Evolutionary conservation across 1,284 basidiomycete genomes (phyloP), one percentile per base, ranked within the genome.

Genomic region (Puccinia hordei): DNA sequence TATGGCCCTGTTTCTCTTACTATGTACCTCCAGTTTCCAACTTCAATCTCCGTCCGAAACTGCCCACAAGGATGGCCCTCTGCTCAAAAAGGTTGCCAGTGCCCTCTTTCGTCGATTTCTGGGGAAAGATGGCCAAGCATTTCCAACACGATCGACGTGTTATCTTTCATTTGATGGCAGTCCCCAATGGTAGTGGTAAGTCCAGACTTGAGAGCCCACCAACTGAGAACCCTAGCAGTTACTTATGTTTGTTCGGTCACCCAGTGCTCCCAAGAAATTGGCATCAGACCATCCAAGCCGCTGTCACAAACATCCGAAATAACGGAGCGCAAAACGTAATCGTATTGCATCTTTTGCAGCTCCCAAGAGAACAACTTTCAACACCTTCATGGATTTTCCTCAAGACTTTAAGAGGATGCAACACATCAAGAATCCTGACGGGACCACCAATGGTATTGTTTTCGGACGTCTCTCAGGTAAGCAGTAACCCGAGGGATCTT

Each of bases 361-460:
- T 49, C 22, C 66, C 46, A 27, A 33, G 12, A 27, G 2, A 4
- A 27, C 46, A 22, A 68, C 66, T 38, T 49, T 68, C 66, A 27
- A 49, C 66, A 68, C 35, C n/a, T 68, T 68, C 66, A 46, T 27
- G 17, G 41, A 68, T 35, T 68, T 68, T 41, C 66, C 66, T 27
- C 19, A 68, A 68, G 46, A 68, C 41, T 68, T 68, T n/a, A 27
- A n/a, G n/a, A n/a, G 41, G 3, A 68, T 68, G 66, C 41, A 49
- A 49, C n/a, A 68, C 19, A 24, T 73, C 72, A 59, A 57, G 8
- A 73, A 73, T 24, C 72, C 72, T 41, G 72, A 73, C 41, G 72
- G 72, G 15, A 35, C 72, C n/a, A 51, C 49, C 57, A 8, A 73
- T 38, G 72, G 72, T 9, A 57, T 73, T 27, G 24, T 73, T 2